Percentiles rank a stretch among this genome's conserved stretches.
phyloP scores from a whole-genome alignment of 2,329 filamentous ascomycete species.

The Seiridium unicorne region DNA sequence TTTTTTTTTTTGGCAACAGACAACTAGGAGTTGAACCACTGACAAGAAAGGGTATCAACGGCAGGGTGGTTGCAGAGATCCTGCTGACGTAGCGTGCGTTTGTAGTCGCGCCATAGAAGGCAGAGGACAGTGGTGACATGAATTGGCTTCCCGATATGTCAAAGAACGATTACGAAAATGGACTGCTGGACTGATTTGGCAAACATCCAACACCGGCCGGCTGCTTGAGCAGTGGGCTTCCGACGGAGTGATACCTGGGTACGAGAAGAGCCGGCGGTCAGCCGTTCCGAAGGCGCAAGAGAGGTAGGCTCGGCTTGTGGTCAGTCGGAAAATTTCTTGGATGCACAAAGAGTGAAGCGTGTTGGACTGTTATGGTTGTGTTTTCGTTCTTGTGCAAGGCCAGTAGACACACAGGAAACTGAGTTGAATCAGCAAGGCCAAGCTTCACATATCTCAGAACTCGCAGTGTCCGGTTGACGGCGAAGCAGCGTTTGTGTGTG shows the following conservation, averaged over 20 bases:
- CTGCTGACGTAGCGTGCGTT: background rate
- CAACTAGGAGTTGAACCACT: too few species aligned
- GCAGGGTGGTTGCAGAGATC: constrained; percentile 6
- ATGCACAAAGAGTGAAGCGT: background rate
- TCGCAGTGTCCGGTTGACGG: too few species aligned
- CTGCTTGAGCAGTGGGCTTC: background rate
- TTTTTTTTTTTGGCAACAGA: too few species aligned
- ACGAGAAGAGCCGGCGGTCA: constrained; percentile 3
- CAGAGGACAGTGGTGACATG: constrained; percentile 5
- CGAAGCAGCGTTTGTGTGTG: too few species aligned
- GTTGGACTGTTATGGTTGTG: background rate
- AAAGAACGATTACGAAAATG: constrained; percentile 3
- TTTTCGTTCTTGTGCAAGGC: background rate
- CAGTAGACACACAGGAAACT: background rate
- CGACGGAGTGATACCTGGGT: background rate
- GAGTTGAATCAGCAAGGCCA: too few species aligned
- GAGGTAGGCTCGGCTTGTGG: background rate
- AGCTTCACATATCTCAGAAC: background rate
- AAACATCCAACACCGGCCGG: constrained; percentile 1
- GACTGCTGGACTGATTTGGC: constrained; percentile 7
- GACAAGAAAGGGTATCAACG: background rate
- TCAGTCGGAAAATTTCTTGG: constrained; percentile 6
- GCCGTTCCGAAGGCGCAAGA: constrained; percentile 3
- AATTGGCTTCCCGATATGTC: background rate
- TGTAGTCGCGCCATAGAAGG: background rate